Evolutionary conservation across 306 rosid species (phyloP).

Genomic region (Trifolium repens): DNA sequence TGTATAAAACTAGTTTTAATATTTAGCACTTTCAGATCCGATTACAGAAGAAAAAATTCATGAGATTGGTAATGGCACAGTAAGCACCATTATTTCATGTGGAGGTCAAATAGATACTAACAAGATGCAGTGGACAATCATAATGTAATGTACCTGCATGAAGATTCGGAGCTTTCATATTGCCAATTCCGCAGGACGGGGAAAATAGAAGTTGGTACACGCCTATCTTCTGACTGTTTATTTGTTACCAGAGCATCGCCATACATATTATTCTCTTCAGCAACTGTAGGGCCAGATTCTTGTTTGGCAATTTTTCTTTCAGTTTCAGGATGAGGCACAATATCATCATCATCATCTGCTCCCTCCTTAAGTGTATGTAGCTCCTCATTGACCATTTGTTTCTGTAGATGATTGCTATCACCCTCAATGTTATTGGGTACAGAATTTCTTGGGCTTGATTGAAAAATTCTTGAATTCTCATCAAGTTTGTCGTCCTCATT

Average conservation of each 20-base stretch:
- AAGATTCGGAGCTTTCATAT: constrained; percentile 98
- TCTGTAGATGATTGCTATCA: constrained; percentile 44
- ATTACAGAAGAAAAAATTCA: constrained; percentile 18
- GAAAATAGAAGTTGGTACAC: constrained; percentile 78
- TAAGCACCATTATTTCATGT: constrained; percentile 15
- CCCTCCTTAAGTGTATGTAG: constrained; percentile 45
- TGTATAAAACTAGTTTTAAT: constrained; percentile 14
- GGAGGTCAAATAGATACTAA: constrained; percentile 21
- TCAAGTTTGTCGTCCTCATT: constrained; percentile 50
- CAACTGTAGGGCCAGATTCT: constrained; percentile 51
- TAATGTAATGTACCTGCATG: constrained; percentile 72
- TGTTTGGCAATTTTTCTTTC: constrained; percentile 45
- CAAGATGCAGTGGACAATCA: constrained; percentile 38
- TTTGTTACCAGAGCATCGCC: constrained; percentile 61
- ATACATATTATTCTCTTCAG: constrained; percentile 61
- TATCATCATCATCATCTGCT: constrained; percentile 41
- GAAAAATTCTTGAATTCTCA: constrained; percentile 49
- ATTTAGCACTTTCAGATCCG: constrained; percentile 15
- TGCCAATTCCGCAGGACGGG: constrained; percentile 87
- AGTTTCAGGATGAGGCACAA: constrained; percentile 55
- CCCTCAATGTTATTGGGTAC: constrained; percentile 41
- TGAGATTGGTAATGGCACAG: constrained; percentile 7
- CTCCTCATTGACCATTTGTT: constrained; percentile 52
- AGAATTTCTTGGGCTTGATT: constrained; percentile 50
- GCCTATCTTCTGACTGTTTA: constrained; percentile 72